phyloP scores from a whole-genome alignment of 257 asterid genomes.

The Misopates orontium region DNA sequence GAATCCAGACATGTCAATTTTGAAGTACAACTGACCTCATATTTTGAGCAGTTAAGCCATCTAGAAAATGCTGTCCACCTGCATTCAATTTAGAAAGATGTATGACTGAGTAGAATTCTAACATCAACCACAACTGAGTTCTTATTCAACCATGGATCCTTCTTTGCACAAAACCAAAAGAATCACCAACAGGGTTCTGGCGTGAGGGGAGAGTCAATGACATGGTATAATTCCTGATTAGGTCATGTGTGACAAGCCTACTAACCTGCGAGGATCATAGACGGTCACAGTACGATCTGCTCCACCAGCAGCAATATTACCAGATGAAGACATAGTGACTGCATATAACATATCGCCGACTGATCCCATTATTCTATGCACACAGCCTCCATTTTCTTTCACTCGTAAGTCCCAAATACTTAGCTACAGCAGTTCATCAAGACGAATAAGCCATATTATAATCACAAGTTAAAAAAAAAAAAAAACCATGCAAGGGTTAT shows the following conservation, averaged over 20 bases:
- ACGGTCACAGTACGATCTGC: constrained; percentile 85
- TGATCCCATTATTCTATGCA: constrained; percentile 69
- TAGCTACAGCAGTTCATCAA: constrained; percentile 42
- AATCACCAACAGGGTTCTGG: too few species aligned
- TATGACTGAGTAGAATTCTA: too few species aligned
- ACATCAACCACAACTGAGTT: too few species aligned
- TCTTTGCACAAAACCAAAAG: too few species aligned
- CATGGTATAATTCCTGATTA: too few species aligned
- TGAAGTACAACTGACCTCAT: constrained; percentile 60
- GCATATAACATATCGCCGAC: constrained; percentile 79
- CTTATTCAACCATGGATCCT: too few species aligned
- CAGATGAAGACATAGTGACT: constrained; percentile 67
- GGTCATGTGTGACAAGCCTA: too few species aligned
- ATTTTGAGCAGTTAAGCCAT: constrained; percentile 83
- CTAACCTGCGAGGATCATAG: constrained; percentile 90
- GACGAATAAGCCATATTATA: too few species aligned
- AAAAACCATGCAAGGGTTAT: too few species aligned
- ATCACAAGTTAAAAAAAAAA: too few species aligned
- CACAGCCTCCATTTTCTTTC: constrained; percentile 93
- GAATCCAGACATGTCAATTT: background rate
- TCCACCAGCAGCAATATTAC: constrained; percentile 80
- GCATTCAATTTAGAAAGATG: constrained; percentile 30
- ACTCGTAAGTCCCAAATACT: constrained; percentile 87
- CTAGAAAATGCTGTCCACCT: constrained; percentile 85
- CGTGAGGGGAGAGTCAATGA: too few species aligned